These are phyloP conservation scores for Beauveria sp. DNA, from an alignment of 2,329 filamentous ascomycete genomes.

Conservation along the genomic window DNA sequence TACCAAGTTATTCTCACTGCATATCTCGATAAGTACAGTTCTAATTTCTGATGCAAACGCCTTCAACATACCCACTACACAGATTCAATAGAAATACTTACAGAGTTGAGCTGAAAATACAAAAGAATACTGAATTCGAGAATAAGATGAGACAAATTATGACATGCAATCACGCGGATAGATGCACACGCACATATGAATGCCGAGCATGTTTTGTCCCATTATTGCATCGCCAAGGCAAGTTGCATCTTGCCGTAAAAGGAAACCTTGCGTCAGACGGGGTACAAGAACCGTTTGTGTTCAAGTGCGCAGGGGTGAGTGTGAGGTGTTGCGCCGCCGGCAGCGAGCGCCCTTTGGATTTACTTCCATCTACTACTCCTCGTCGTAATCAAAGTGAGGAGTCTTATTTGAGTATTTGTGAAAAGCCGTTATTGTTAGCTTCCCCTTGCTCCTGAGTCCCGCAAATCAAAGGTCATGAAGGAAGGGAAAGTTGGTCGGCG, in stretches of 20 bases:
- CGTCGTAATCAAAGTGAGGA: neutral
- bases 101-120: neutral
- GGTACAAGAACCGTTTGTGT: neutral
- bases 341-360: neutral
- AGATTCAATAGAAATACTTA: neutral
- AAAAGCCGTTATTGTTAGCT: neutral
- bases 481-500: neutral
- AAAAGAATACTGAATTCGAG: neutral
- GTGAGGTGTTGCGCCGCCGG: neutral
- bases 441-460: neutral
- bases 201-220: neutral
- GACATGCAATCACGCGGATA: neutral
- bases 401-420: neutral
- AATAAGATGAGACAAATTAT: neutral
- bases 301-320: neutral
- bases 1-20: neutral
- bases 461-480: neutral
- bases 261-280: neutral
- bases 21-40: neutral
- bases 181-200: neutral
- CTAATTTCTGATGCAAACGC: neutral
- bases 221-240: neutral
- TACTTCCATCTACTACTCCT: neutral
- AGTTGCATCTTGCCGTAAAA: neutral
- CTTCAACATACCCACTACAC: neutral